These are phyloP conservation scores for Mucor sp. DNA, from an alignment of 371 early-diverging fungal genomes.

Conservation along the genomic window DNA sequence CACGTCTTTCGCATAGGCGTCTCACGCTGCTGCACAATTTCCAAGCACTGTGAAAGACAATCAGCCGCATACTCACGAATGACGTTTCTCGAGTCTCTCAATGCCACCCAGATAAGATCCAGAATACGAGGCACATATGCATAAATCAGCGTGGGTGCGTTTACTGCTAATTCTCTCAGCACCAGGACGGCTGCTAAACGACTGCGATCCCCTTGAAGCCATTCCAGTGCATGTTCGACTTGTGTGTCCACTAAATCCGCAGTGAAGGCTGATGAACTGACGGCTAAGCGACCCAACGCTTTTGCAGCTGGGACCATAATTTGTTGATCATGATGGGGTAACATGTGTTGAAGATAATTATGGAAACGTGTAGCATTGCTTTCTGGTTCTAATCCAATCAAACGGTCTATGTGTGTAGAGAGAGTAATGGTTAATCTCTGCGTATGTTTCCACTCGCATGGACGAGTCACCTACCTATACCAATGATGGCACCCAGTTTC, in stretches of 20 bases:
- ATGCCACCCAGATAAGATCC: slow-evolving; percentile 85
- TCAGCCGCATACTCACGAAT: slow-evolving; percentile 91
- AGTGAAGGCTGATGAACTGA: slow-evolving; percentile 77
- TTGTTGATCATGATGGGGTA: slow-evolving; percentile 83
- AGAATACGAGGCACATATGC: slow-evolving; percentile 84
- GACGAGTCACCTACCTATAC: slow-evolving; percentile 57
- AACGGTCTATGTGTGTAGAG: slow-evolving; percentile 59
- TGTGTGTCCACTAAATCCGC: slow-evolving; percentile 89
- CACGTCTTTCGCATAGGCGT: slow-evolving; percentile 66
- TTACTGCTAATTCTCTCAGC: slow-evolving; percentile 79
- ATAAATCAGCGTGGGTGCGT: slow-evolving; percentile 87
- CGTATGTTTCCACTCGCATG: neutral
- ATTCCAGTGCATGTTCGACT: slow-evolving; percentile 87
- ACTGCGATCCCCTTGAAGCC: slow-evolving; percentile 85
- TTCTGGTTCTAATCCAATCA: slow-evolving; percentile 87
- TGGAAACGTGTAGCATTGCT: slow-evolving; percentile 88
- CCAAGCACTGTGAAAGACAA: slow-evolving; percentile 81
- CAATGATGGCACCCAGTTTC: slow-evolving; percentile 75
- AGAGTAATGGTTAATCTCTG: neutral
- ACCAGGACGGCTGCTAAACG: slow-evolving; percentile 90
- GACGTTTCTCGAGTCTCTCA: slow-evolving; percentile 80
- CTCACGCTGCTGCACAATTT: slow-evolving; percentile 84
- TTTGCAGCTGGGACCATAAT: slow-evolving; percentile 85
- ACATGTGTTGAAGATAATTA: slow-evolving; percentile 82
- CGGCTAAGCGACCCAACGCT: slow-evolving; percentile 81